A percentile compares a stretch with the other conserved stretches of the same genome.
phyloP scores from a whole-genome alignment of 2,329 filamentous ascomycete species.

The Exophiala lecanii-corni region DNA sequence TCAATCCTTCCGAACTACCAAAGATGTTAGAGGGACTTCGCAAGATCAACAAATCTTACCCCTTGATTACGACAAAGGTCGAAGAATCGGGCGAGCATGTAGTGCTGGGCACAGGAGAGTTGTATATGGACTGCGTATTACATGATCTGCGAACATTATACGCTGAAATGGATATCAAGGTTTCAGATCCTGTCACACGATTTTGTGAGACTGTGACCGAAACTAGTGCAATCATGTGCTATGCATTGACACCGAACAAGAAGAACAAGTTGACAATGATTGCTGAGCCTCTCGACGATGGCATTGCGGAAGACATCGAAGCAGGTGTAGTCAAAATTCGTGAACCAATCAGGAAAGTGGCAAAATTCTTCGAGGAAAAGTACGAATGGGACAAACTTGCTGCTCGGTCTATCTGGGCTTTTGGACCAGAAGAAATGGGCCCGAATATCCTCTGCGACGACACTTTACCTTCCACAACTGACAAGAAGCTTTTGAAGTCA shows the following conservation, averaged over 20 bases:
- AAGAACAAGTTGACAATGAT: constrained; percentile 99
- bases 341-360: constrained; percentile 86
- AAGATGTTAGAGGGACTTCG: constrained; percentile 98
- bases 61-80: constrained; percentile 91
- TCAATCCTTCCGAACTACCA: constrained; percentile 94
- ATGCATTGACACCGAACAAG: constrained; percentile 96
- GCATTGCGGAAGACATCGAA: constrained; percentile 93
- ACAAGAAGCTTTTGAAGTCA: constrained; percentile 81
- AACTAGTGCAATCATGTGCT: constrained; percentile 95
- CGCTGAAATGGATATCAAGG: constrained; percentile 98
- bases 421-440: constrained; percentile 89
- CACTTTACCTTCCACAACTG: constrained; percentile 87
- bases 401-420: constrained; percentile 94
- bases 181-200: constrained; percentile 92
- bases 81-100: constrained; percentile 98
- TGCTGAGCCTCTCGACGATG: constrained; percentile 89
- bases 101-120: constrained; percentile 86
- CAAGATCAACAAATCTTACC: constrained; percentile 97
- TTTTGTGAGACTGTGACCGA: constrained; percentile 98
- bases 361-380: constrained; percentile 94
- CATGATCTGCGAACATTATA: constrained; percentile 92
- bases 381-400: constrained; percentile 97
- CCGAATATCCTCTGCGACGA: constrained; percentile 97
- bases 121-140: constrained; percentile 99
- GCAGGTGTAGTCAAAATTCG: constrained; percentile 83